phyloP scores from a whole-genome alignment of 768 basidiomycete species.

The Gelatoporia subvermispora region DNA sequence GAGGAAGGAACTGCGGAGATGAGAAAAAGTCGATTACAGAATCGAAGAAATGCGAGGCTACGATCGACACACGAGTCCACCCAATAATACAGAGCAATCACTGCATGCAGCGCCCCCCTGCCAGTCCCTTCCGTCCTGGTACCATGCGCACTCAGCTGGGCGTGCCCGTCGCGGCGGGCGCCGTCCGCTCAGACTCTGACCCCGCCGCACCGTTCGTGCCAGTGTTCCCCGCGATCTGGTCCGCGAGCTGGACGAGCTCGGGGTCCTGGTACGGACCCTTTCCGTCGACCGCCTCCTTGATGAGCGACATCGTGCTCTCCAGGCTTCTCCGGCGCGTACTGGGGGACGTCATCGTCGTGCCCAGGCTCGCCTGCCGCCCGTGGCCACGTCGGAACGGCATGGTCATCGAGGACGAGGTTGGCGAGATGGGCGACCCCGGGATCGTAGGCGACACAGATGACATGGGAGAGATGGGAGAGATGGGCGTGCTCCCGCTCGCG shows the following conservation, averaged over 20 bases:
- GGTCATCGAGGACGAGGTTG: conserved; percentile 31
- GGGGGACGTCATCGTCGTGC: conserved; percentile 93
- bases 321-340: conserved; percentile 87
- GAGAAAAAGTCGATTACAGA: too few species aligned
- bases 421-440: conserved; percentile 41
- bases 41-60: too few species aligned
- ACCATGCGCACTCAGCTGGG: conserved; percentile 5
- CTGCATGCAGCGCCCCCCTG: too few species aligned
- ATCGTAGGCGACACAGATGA: conserved; percentile 31
- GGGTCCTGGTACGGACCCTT: conserved; percentile 27
- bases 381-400: conserved; percentile 67
- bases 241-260: conserved; percentile 24
- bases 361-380: conserved; percentile 75
- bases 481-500: conserved; percentile 7
- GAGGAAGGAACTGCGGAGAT: too few species aligned
- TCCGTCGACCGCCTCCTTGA: conserved; percentile 89
- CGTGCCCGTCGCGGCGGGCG: conserved; percentile 6
- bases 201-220: conserved; percentile 5
- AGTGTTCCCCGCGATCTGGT: conserved; percentile 14
- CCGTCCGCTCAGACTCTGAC: conserved; percentile 12
- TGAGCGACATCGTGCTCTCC: conserved; percentile 94
- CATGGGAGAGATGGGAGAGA: conserved; percentile 18
- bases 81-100: too few species aligned
- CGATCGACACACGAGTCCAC: too few species aligned
- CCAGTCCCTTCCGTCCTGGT: too few species aligned